Evolutionary conservation across 148 eudicot genomes (phyloP).

Genomic region (Camellia lanceoleosa): DNA sequence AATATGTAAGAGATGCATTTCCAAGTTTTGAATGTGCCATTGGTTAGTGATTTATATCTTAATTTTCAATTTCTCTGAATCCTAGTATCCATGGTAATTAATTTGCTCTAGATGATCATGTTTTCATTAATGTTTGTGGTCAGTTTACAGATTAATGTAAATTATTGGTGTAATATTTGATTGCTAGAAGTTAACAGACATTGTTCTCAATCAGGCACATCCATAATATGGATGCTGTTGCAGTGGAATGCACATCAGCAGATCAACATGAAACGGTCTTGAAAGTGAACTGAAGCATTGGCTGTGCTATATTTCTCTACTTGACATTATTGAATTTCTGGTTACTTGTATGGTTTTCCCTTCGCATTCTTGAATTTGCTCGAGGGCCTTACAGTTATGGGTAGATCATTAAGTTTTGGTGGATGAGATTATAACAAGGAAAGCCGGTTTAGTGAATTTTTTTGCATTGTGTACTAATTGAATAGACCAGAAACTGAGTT

Average conservation of each 20-base stretch:
- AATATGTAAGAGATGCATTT: background rate
- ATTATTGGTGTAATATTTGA: background rate
- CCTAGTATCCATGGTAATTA: background rate
- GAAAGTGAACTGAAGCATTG: background rate
- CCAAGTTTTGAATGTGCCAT: background rate
- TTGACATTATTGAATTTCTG: background rate
- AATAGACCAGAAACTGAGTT: background rate
- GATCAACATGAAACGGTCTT: slow-evolving; percentile 13
- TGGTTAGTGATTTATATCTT: background rate
- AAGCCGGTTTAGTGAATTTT: background rate
- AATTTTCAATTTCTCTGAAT: background rate
- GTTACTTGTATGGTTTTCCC: background rate
- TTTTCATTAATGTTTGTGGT: background rate
- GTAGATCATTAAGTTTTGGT: background rate
- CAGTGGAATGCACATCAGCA: slow-evolving; percentile 74
- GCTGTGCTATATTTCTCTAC: background rate
- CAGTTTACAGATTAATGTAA: background rate
- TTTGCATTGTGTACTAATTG: background rate
- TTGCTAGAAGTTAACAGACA: slow-evolving; percentile 2
- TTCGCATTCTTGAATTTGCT: background rate
- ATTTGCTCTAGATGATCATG: background rate
- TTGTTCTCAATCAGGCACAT: slow-evolving; percentile 52
- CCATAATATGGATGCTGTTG: slow-evolving; percentile 84
- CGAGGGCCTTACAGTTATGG: background rate
- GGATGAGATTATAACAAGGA: background rate